Conservation (phyloP, 139 green algal species). For the Nannochloris sp. region DNA sequence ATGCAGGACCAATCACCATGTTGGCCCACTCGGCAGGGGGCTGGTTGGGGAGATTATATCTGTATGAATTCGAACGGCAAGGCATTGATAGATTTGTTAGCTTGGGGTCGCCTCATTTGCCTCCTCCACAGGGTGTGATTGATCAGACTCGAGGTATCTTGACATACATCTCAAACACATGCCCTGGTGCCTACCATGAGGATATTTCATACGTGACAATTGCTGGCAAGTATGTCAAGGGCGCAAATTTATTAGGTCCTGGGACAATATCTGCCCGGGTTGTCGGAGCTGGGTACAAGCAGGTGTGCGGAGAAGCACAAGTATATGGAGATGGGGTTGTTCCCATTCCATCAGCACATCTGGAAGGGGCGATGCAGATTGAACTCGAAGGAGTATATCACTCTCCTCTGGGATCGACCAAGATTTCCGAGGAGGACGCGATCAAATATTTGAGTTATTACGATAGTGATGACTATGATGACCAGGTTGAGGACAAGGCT, state of each 20-base stretch:
- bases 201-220: constrained; percentile 64
- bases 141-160: constrained; percentile 67
- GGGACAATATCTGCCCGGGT: constrained; percentile 33
- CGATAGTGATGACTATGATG: constrained; percentile 2
- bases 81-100: constrained; percentile 63
- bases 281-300: constrained; percentile 70
- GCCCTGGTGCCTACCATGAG: constrained; percentile 10
- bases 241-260: constrained; percentile 28
- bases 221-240: constrained; percentile 64
- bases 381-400: constrained; percentile 30
- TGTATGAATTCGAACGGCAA: constrained; percentile 55
- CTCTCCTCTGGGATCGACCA: constrained; percentile 6
- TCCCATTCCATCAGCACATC: constrained; percentile 34
- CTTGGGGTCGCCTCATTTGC: constrained; percentile 63
- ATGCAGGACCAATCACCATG: constrained; percentile 56
- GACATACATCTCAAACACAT: neutral
- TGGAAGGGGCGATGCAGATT: constrained; percentile 26
- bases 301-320: constrained; percentile 65
- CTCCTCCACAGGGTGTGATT: constrained; percentile 50
- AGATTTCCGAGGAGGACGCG: neutral
- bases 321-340: constrained; percentile 78
- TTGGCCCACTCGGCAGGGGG: constrained; percentile 83
- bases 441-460: neutral
- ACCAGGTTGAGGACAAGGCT: neutral
- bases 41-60: constrained; percentile 66